Conservation (phyloP, 208 protist genomes). For the Leishmania turanica region DNA sequence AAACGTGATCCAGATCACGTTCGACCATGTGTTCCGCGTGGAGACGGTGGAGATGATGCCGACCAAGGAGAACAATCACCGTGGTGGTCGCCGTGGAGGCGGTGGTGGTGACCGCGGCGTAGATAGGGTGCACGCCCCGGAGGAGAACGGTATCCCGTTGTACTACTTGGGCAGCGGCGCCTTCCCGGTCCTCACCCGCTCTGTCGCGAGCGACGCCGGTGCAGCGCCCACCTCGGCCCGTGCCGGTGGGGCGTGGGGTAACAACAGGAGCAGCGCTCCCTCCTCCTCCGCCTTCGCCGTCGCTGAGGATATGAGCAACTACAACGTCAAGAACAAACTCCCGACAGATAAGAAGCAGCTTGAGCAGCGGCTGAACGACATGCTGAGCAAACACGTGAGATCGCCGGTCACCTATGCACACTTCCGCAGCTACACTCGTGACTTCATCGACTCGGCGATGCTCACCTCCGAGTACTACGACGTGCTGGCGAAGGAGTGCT, state of each 20-base stretch:
- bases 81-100: conserved; percentile 13
- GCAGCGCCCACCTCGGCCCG: background rate
- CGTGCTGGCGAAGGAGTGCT: conserved; percentile 45
- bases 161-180: conserved; percentile 37
- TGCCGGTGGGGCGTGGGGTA: conserved; percentile 13
- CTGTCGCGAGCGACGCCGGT: background rate
- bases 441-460: conserved; percentile 69
- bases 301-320: conserved; percentile 36
- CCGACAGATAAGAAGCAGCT: conserved; percentile 38
- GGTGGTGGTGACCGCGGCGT: conserved; percentile 12
- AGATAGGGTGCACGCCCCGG: conserved; percentile 28
- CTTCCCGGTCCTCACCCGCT: conserved; percentile 16
- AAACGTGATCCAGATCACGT: conserved; percentile 78
- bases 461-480: conserved; percentile 77
- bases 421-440: conserved; percentile 55
- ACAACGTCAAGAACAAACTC: conserved; percentile 43
- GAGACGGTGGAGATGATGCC: conserved; percentile 73
- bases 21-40: conserved; percentile 67
- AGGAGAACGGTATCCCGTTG: conserved; percentile 50
- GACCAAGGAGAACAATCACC: conserved; percentile 27
- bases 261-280: background rate
- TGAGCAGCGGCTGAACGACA: conserved; percentile 42
- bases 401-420: conserved; percentile 37
- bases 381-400: conserved; percentile 45
- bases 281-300: conserved; percentile 27